Conservation (phyloP, 768 basidiomycete species). For the Neoboletus brunneissimus region DNA sequence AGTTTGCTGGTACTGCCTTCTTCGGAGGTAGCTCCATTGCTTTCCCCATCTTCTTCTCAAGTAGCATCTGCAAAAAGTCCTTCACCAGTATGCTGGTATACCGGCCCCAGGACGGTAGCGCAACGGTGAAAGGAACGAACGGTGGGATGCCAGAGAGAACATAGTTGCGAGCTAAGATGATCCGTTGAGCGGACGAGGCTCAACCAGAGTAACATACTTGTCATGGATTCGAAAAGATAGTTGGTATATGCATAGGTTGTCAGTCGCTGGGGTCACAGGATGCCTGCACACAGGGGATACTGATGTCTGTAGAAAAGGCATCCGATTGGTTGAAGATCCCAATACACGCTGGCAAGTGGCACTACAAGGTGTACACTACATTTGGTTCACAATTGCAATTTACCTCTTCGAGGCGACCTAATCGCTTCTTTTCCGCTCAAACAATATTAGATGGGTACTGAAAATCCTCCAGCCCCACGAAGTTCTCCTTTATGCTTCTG, state of each 20-base stretch:
- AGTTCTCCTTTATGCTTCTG: conserved; percentile 96
- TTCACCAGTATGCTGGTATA: conserved; percentile 42
- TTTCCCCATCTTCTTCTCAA: conserved; percentile 46
- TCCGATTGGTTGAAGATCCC: not conserved
- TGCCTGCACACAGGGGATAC: not conserved
- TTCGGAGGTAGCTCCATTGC: conserved; percentile 3
- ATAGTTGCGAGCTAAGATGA: not conserved
- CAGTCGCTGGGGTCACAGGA: not conserved
- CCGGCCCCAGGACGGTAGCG: conserved; percentile 2
- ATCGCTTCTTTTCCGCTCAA: conserved; percentile 30
- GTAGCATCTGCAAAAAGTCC: conserved; percentile 68
- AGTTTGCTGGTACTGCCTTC: conserved; percentile 19
- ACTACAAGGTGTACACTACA: not conserved
- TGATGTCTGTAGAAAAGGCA: not conserved
- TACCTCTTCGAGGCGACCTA: not conserved
- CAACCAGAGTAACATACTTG: not conserved
- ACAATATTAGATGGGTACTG: conserved; percentile 85
- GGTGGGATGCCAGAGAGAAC: not conserved
- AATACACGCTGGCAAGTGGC: not conserved
- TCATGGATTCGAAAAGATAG: not conserved
- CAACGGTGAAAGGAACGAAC: conserved; percentile 1
- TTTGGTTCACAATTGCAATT: not conserved
- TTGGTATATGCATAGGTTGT: not conserved
- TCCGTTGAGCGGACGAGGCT: not conserved
- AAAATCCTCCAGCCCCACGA: conserved; percentile 78